A percentile compares a stretch with the other conserved stretches of the same genome.
These are phyloP conservation scores for Condylostoma magnum DNA, from an alignment of 169 alveolate genomes.

Conservation along the genomic window DNA sequence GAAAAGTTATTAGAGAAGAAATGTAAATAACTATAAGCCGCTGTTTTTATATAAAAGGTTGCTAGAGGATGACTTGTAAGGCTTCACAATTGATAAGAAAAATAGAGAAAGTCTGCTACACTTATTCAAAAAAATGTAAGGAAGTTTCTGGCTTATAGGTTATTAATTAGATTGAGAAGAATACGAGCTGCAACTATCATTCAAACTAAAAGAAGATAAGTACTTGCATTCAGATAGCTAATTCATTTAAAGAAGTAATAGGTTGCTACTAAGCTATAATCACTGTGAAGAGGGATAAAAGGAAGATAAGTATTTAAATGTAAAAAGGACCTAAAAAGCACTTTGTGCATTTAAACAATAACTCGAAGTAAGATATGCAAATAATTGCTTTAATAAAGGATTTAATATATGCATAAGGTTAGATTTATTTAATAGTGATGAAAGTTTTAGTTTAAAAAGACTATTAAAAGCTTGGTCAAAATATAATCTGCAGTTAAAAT, in stretches of 20 bases:
- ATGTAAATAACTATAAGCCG: neutral
- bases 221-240: neutral
- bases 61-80: slow-evolving; percentile 3
- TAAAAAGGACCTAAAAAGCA: neutral
- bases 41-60: neutral
- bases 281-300: neutral
- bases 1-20: slow-evolving; percentile 32
- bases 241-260: neutral
- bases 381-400: neutral
- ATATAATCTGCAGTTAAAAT: too few relatives aligned
- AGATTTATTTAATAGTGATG: too few relatives aligned
- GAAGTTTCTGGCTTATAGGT: neutral
- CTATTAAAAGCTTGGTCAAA: too few relatives aligned
- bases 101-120: neutral
- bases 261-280: neutral
- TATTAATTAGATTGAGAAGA: neutral
- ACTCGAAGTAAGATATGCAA: neutral
- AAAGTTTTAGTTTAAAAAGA: too few relatives aligned
- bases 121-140: neutral
- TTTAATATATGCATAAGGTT: too few relatives aligned
- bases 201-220: neutral
- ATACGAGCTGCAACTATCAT: neutral
- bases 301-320: neutral
- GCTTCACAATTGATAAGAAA: neutral
- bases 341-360: neutral